Evolutionary conservation across 345 rosid species (phyloP).

Genomic region (Sisymbrium irio): DNA sequence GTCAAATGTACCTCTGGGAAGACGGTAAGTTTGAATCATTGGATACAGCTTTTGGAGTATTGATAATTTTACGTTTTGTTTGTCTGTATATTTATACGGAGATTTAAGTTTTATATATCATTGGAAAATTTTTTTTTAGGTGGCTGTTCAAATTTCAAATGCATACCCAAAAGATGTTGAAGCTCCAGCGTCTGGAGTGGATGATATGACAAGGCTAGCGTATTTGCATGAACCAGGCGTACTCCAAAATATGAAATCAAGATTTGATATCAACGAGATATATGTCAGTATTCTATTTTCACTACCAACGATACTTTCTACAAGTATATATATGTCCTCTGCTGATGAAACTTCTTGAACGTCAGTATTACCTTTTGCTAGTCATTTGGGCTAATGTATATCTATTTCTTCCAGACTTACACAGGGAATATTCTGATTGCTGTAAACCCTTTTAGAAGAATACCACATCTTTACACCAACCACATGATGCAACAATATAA

Average conservation of each 20-base stretch:
- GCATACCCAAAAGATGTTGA: constrained; percentile 83
- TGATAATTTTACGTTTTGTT: background rate
- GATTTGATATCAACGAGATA: constrained; percentile 95
- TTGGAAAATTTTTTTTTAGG: constrained; percentile 45
- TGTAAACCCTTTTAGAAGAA: constrained; percentile 89
- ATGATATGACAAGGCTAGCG: constrained; percentile 97
- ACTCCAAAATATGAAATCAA: constrained; percentile 81
- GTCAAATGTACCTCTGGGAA: constrained; percentile 87
- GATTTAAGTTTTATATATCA: background rate
- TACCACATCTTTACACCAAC: constrained; percentile 86
- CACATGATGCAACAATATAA: constrained; percentile 98
- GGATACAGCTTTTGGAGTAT: background rate
- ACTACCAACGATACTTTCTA: background rate
- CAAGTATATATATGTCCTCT: background rate
- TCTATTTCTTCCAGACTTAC: constrained; percentile 62
- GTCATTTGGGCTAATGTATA: background rate
- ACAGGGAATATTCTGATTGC: constrained; percentile 94
- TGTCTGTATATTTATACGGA: background rate
- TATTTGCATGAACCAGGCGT: constrained; percentile 98
- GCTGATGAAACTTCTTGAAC: background rate
- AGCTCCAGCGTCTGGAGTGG: constrained; percentile 89
- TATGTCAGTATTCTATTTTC: constrained; percentile 59
- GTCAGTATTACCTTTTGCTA: background rate
- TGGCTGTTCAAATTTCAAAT: constrained; percentile 59
- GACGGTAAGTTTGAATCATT: constrained; percentile 48